Evolutionary conservation across 2,329 filamentous ascomycete species (phyloP).

Genomic region (Colletotrichum godetiae): DNA sequence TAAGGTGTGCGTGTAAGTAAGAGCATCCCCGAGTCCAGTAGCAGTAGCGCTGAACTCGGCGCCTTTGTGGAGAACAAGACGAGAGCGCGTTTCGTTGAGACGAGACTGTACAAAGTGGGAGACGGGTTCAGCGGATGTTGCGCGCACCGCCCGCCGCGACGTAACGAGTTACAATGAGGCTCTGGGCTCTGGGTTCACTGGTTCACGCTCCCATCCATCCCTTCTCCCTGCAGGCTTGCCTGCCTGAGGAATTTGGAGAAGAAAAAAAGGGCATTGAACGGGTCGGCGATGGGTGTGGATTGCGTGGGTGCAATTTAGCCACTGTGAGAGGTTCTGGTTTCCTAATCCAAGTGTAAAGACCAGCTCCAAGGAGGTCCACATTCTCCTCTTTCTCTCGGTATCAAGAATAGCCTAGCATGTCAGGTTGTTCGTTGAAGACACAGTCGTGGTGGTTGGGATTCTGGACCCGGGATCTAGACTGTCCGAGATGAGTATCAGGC

Average conservation of each 20-base stretch:
- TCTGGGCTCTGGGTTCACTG: background rate
- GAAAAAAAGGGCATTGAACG: background rate
- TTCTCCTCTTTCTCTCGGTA: background rate
- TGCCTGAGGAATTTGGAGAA: background rate
- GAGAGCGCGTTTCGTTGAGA: constrained; percentile 1
- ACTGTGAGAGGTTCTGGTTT: background rate
- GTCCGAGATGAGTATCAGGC: constrained; percentile 14
- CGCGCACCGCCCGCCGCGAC: background rate
- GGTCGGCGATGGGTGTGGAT: background rate
- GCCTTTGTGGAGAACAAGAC: constrained; percentile 25
- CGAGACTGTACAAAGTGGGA: background rate
- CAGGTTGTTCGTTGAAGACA: background rate
- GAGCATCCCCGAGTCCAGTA: background rate
- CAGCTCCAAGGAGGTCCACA: background rate
- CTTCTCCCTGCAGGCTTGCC: background rate
- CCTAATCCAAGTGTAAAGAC: background rate
- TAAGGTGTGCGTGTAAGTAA: background rate
- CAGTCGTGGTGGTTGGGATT: background rate
- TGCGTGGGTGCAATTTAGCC: background rate
- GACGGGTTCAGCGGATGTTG: background rate
- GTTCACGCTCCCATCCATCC: background rate
- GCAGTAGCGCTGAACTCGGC: constrained; percentile 12
- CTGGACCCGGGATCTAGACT: constrained; percentile 18
- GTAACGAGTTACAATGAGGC: constrained; percentile 24
- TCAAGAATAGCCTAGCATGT: background rate